Evolutionary conservation across 495 filamentous ascomycete genomes (phyloP), one percentile per base, ranked within the genome.

Genomic region (Xylaria nigripes): DNA sequence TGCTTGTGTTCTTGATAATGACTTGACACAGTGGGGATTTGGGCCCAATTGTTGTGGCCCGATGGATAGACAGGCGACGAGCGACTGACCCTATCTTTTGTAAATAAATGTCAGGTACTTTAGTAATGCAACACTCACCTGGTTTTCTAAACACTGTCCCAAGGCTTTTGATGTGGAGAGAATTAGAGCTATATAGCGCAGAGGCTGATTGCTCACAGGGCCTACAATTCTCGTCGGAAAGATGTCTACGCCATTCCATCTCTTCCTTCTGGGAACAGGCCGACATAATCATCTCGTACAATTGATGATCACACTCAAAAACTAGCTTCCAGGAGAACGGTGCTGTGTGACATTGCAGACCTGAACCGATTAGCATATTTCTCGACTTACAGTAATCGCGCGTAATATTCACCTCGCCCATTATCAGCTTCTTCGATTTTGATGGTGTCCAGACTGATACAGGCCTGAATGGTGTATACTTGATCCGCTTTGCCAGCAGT

Each of bases 251-350:
- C 93, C 93, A 98, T 56, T 84, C 76, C 47, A 79, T 72, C 67
- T 94, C 89, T 62, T 98, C 93, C 47, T 75, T 79, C 3, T 82
- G 77, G 0, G 89, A 92, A 57, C 90, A 96, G 36, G 90, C 92
- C 61, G 87, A 95, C 62, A 96, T 74, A 19, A 96, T 83, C 27
- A 96, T 63, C 70, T 97, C 93, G 65, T 85, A 93, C 18, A 87
- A 77, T 38, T 85, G 82, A 55, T 87, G 78, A 42, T 85, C 76
- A 40, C 81, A 77, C 60, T 91, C 85, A 59, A 97, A 96, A 15
- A 87, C 73, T n/a, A 96, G 64, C 66, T 96, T 98, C 92, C 91
- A 97, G 2, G 90, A 90, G 65, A 88, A 88, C 12, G 84, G 81
- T 19, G 87, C 89, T 18, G 84, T 87, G 62, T 92, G 81, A 63